A percentile compares a stretch with the other conserved stretches of the same genome.
These are phyloP conservation scores for Aspergillus persii DNA, from an alignment of 2,329 filamentous ascomycete species.

Conservation along the genomic window DNA sequence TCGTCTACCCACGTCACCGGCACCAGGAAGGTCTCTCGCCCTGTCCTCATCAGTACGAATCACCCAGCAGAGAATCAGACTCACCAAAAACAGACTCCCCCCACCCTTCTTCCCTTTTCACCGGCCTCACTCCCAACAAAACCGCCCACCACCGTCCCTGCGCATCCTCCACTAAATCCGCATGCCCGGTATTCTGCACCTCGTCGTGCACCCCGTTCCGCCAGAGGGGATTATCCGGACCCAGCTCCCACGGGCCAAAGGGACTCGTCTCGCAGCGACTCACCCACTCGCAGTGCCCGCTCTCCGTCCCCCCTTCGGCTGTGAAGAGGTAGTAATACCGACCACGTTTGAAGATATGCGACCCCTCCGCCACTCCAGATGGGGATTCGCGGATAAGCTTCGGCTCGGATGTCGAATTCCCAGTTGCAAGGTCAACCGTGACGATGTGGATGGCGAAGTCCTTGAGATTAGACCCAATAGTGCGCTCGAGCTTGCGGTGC, in stretches of 20 bases:
- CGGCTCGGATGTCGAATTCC: conserved; percentile 31
- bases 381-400: conserved; percentile 46
- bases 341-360: conserved; percentile 54
- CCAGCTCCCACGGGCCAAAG: conserved; percentile 63
- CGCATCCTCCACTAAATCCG: conserved; percentile 48
- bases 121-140: conserved; percentile 47
- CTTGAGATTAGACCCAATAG: conserved; percentile 42
- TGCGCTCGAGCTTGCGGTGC: conserved; percentile 36
- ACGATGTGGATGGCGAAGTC: conserved; percentile 50
- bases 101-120: conserved; percentile 26
- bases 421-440: conserved; percentile 32
- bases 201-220: conserved; percentile 50
- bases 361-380: conserved; percentile 50
- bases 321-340: conserved; percentile 55
- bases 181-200: conserved; percentile 52
- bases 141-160: conserved; percentile 51
- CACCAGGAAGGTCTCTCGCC: conserved; percentile 52
- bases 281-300: conserved; percentile 61
- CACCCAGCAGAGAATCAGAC: neutral
- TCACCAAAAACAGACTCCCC: conserved; percentile 46
- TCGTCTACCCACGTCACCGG: conserved; percentile 51
- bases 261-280: conserved; percentile 50
- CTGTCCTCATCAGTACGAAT: conserved; percentile 19
- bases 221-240: conserved; percentile 58
- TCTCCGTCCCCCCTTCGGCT: conserved; percentile 58